These are phyloP conservation scores for Colletotrichum viniferum DNA, from an alignment of 2,329 filamentous ascomycete species.

Conservation along the genomic window DNA sequence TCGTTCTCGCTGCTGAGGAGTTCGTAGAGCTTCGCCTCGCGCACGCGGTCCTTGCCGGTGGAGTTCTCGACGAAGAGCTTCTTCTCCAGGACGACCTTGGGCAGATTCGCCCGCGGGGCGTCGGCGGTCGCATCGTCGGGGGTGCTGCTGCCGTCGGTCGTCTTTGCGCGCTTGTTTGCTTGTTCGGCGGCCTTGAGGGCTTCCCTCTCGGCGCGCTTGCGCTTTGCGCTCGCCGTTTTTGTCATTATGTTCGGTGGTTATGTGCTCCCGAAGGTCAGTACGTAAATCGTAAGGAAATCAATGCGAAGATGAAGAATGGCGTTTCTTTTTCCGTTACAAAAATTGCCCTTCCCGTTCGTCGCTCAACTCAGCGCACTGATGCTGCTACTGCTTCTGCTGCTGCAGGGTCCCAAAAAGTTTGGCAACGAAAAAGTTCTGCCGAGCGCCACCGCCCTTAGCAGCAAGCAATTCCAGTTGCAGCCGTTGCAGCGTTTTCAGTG, in stretches of 20 bases:
- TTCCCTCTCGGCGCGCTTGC: conserved; percentile 24
- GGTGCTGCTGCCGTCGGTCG: conserved; percentile 18
- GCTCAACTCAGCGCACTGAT: background rate
- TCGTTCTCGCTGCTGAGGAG: conserved; percentile 64
- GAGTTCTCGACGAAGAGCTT: conserved; percentile 56
- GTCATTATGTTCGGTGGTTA: conserved; percentile 6
- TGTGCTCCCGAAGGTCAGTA: background rate
- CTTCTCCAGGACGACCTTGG: conserved; percentile 36
- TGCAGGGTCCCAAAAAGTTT: conserved; percentile 13
- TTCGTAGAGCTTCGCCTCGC: conserved; percentile 65
- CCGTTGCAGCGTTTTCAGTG: background rate
- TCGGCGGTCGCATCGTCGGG: background rate
- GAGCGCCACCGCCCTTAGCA: background rate
- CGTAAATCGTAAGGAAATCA: background rate
- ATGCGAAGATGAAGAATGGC: background rate
- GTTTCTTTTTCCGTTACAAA: background rate
- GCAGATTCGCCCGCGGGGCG: conserved; percentile 4
- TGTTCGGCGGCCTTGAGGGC: conserved; percentile 19
- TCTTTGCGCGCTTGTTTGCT: conserved; percentile 29
- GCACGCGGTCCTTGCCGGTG: conserved; percentile 56
- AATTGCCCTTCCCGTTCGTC: background rate
- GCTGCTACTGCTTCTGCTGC: background rate
- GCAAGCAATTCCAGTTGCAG: background rate
- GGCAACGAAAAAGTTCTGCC: conserved; percentile 17
- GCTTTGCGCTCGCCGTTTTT: conserved; percentile 23